These are phyloP conservation scores for Colletotrichum aenigma DNA, from an alignment of 2,329 filamentous ascomycete genomes.

Conservation along the genomic window DNA sequence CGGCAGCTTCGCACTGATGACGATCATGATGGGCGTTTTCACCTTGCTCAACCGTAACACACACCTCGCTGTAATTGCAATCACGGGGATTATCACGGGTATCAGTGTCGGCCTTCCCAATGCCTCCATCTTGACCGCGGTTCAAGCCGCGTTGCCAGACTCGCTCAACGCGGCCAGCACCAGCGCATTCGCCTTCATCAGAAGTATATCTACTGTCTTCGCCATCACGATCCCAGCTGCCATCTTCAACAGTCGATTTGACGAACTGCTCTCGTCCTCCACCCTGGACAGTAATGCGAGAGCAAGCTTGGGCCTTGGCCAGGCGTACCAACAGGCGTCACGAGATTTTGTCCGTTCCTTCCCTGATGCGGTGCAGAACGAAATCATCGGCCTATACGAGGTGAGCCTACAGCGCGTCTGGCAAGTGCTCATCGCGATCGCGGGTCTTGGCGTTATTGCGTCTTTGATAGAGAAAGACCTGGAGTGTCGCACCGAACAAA, in stretches of 20 bases:
- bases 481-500: conserved; percentile 24
- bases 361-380: neutral
- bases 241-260: conserved; percentile 53
- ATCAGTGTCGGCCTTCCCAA: conserved; percentile 47
- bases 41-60: conserved; percentile 34
- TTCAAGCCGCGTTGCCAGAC: conserved; percentile 53
- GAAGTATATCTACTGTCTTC: conserved; percentile 63
- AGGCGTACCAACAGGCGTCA: neutral
- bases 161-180: conserved; percentile 40
- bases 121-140: conserved; percentile 49
- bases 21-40: conserved; percentile 38
- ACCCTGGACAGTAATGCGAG: neutral
- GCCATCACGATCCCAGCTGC: conserved; percentile 74
- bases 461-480: conserved; percentile 27
- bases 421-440: conserved; percentile 31
- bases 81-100: conserved; percentile 45
- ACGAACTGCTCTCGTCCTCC: conserved; percentile 43
- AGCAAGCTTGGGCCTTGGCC: neutral
- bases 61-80: conserved; percentile 27
- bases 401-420: conserved; percentile 26
- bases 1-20: conserved; percentile 37
- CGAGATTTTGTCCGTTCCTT: neutral
- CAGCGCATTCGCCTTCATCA: conserved; percentile 48
- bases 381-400: neutral
- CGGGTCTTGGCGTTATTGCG: conserved; percentile 25